Evolutionary conservation across 2,329 filamentous ascomycete genomes (phyloP), one percentile per base, ranked within the genome.

Genomic region (Atkinsonella hypoxylon): DNA sequence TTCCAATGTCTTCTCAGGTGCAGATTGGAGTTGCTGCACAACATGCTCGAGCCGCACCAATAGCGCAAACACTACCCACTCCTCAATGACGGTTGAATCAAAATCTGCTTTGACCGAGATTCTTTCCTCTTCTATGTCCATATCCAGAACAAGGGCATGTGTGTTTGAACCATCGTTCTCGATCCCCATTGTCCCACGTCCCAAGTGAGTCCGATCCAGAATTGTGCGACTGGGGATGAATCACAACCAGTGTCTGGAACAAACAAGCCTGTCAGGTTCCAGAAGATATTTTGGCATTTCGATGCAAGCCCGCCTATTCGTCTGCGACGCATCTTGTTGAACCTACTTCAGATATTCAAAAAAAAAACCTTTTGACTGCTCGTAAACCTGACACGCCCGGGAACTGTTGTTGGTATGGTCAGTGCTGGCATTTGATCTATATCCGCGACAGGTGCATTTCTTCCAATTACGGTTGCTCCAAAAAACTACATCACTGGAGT

Each of bases 401-500:
- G 70, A 8, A 73, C 60, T 0, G 70, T 73, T 4, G 68, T 66
- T 43, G n/a, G n/a, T n/a, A 73, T 70, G 50, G 70, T 59, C 7
- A 61, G 60, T 3, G 54, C 60, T 5, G 53, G 43, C 15, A 60
- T 56, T 2, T 39, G n/a, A n/a, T n/a, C n/a, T n/a, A n/a, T 22
- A 9, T 61, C 56, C 15, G 57, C 51, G 15, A 54, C 58, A 2
- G 40, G 30, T 0, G 62, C 50, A 2, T 56, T 55, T 17, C 71
- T 64, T 9, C 71, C 71, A 2, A 70, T 69, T 1, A 72, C 56
- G 0, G 70, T 72, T 50, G 67, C 63, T 1, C 71, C 71, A 47
- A 73, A 72, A n/a, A 6, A 68, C 58, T 10, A 72, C 61, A 48
- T 73, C 69, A 1, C 64, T 39, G 0, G 51, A 52, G 1, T 54